Percentiles rank a stretch among this genome's conserved stretches.
Conservation (phyloP, 768 basidiomycete species). For the Mycena amicta region DNA sequence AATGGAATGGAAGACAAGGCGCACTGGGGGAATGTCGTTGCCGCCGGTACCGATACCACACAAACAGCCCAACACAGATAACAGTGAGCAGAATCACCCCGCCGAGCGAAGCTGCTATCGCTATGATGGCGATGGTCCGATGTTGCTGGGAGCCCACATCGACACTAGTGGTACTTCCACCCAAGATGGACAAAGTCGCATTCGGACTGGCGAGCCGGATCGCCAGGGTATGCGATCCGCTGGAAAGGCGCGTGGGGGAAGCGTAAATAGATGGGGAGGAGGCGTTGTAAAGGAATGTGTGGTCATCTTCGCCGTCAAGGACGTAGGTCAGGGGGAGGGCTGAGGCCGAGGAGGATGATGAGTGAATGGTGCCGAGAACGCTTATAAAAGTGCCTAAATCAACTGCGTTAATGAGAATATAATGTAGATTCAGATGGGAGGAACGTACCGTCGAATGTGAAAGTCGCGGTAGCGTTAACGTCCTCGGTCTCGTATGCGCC, state of each 20-base stretch:
- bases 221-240: conserved; percentile 20
- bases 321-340: conserved; percentile 7
- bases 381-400: conserved; percentile 20
- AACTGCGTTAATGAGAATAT: no score
- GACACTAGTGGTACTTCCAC: conserved; percentile 9
- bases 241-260: conserved; percentile 15
- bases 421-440: not conserved
- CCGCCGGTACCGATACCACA: conserved; percentile 16
- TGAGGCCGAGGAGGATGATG: no score
- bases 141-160: not conserved
- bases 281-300: conserved; percentile 15
- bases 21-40: conserved; percentile 10
- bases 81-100: conserved; percentile 10
- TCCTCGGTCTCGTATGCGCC: conserved; percentile 15
- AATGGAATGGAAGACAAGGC: not conserved
- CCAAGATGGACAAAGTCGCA: conserved; percentile 21
- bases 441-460: conserved; percentile 24
- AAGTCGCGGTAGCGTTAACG: conserved; percentile 22
- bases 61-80: conserved; percentile 12
- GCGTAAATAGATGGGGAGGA: conserved; percentile 16
- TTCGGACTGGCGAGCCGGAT: conserved; percentile 18
- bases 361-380: conserved; percentile 12
- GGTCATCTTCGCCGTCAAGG: conserved; percentile 22
- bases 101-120: conserved; percentile 12
- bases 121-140: conserved; percentile 13